Evolutionary conservation across 352 stramenopile species (phyloP), one percentile per base, ranked within the genome.

Genomic region (Blastocystis sp.): DNA sequence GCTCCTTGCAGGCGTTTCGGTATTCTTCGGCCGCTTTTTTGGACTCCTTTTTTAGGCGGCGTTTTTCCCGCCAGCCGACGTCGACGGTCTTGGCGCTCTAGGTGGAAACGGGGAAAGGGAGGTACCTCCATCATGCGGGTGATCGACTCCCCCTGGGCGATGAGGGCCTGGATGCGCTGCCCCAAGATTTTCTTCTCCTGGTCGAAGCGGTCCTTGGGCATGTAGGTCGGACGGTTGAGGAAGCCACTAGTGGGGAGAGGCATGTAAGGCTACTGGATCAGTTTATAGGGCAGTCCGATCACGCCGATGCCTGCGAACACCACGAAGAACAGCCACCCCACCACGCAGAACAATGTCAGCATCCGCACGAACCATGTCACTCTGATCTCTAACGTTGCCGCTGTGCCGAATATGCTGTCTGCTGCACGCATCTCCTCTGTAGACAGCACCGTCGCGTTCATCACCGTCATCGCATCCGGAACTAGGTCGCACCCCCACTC

Each of bases 291-390:
- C 51, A 85, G 75, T 9, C 57, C 75, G 27, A 75, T 85, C 8
- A 85, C 36, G 46, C 75, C 75, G 40, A 75, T 61, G 32, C 75
- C 75, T 24, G 75, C 75, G 18, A 85, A 85, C 1, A 85, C 38
- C 9, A 75, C 75, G 38, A 85, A 85, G 56, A 85, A 75, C 21
- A 85, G 57, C 75, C 75, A 85, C 1, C 75, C 75, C n/a, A 85
- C 9, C 18, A 85, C 49, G 38, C 75, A 85, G 75, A 85, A 85
- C 0, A 85, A 59, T 27, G 57, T 49, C 11, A 85, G 56, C 61
- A 85, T 34, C 3, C 40, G 51, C 3, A 75, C 53, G 4, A 75
- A 51, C 21, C 76, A 9, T 9, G 75, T 59, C 7, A 85, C 75
- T 27, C 32, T 11, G 24, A 85, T 42, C 9, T 36, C 76, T 8